Percentiles rank a stretch among this genome's conserved stretches.
Conservation (phyloP, 2,329 filamentous ascomycete species). For the Aureobasidium sp. region DNA sequence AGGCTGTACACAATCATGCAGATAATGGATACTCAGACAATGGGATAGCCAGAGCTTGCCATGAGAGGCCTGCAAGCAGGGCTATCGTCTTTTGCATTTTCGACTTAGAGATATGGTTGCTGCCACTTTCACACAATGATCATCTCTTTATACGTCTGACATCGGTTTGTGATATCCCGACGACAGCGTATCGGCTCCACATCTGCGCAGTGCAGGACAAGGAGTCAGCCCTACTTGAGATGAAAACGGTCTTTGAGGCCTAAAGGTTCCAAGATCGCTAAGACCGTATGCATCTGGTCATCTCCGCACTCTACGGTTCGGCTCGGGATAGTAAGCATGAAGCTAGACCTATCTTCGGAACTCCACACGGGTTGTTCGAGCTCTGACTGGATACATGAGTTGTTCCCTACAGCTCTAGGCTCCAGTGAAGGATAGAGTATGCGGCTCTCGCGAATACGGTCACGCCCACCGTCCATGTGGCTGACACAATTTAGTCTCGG, state of each 20-base stretch:
- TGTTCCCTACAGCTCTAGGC: neutral
- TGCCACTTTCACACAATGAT: neutral
- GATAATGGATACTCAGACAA: neutral
- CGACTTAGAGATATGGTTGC: neutral
- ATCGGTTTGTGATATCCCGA: neutral
- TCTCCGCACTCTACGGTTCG: neutral
- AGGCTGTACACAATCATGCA: neutral
- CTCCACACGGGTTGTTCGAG: neutral
- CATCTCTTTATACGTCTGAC: neutral
- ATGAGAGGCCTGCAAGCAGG: neutral
- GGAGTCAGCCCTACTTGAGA: neutral
- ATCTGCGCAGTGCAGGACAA: neutral
- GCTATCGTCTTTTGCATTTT: neutral
- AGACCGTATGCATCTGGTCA: neutral
- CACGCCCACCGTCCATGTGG: neutral
- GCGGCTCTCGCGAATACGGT: neutral
- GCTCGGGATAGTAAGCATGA: neutral
- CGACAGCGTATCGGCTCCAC: neutral
- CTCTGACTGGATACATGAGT: neutral
- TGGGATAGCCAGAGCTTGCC: neutral
- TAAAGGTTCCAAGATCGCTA: neutral
- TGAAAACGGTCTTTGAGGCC: neutral
- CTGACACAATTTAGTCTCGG: neutral
- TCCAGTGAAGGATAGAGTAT: neutral
- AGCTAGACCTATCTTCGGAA: neutral